A percentile compares a stretch with the other conserved stretches of the same genome.
These are phyloP conservation scores for Solanum virginianum DNA, from an alignment of 257 asterid species.

Conservation along the genomic window DNA sequence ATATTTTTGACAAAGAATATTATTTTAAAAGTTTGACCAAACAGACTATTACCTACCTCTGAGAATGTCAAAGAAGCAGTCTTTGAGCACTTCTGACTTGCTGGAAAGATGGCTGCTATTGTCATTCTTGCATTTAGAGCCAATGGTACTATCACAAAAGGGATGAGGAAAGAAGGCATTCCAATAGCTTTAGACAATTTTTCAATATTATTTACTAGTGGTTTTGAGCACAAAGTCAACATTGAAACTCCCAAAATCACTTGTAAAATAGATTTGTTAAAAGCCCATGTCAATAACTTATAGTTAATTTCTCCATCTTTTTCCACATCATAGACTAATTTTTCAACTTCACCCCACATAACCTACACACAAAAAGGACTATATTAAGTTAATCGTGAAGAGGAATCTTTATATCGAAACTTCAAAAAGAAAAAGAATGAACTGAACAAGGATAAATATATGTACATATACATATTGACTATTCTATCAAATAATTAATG, in stretches of 20 bases:
- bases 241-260: slow-evolving; percentile 3
- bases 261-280: background rate
- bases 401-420: background rate
- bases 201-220: background rate
- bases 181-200: background rate
- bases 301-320: background rate
- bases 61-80: slow-evolving; percentile 15
- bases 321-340: background rate
- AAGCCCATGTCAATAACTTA: slow-evolving; percentile 3
- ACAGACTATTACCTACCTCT: background rate
- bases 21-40: background rate
- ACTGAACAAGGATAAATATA: background rate
- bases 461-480: background rate
- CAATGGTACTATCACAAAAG: slow-evolving; percentile 10
- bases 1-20: background rate
- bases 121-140: slow-evolving; percentile 6
- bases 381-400: background rate
- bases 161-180: slow-evolving; percentile 2
- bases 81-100: background rate
- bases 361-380: background rate
- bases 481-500: background rate
- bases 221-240: background rate
- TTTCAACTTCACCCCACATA: slow-evolving; percentile 4
- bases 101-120: slow-evolving; percentile 3
- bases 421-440: background rate